Percentiles rank a stretch among this genome's conserved stretches.
phyloP scores from a whole-genome alignment of 495 filamentous ascomycete species.

The Penicillium lagena region DNA sequence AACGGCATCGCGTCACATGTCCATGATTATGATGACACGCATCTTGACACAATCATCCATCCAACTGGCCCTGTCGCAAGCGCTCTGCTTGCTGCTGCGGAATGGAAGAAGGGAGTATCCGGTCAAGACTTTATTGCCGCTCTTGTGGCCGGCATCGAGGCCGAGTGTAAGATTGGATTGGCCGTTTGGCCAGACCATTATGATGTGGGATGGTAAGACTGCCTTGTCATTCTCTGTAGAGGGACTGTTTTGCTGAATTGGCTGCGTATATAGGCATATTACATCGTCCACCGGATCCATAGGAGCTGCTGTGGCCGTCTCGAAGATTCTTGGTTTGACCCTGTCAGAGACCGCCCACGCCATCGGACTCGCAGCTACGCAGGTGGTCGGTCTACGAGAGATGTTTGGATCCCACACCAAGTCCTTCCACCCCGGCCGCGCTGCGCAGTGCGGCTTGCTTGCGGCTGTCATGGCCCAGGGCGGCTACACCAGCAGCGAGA shows the following conservation, averaged over 20 bases:
- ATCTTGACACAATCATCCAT: constrained; percentile 51
- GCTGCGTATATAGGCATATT: no score
- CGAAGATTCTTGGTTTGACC: constrained; percentile 34
- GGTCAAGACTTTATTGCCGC: constrained; percentile 42
- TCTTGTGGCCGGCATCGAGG: constrained; percentile 45
- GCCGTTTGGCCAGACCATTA: constrained; percentile 49
- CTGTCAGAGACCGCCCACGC: constrained; percentile 36
- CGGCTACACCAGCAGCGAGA: constrained; percentile 39
- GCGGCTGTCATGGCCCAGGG: constrained; percentile 41
- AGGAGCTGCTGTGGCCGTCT: constrained; percentile 44
- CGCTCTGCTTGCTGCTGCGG: constrained; percentile 40
- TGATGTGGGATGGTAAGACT: constrained; percentile 47
- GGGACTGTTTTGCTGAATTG: no score
- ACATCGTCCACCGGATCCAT: constrained; percentile 44
- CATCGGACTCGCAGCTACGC: constrained; percentile 46
- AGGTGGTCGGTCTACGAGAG: constrained; percentile 46
- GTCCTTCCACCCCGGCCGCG: constrained; percentile 46
- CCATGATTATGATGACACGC: constrained; percentile 53
- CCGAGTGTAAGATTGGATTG: constrained; percentile 42
- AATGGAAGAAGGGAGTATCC: constrained; percentile 24
- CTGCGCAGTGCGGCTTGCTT: constrained; percentile 43
- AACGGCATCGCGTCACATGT: constrained; percentile 51
- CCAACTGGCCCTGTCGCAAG: constrained; percentile 47
- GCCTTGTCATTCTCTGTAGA: no score
- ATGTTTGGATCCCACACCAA: constrained; percentile 53